Evolutionary conservation across 495 filamentous ascomycete species (phyloP), one percentile per base, ranked within the genome.

Genomic region (Emericellopsis terricola): DNA sequence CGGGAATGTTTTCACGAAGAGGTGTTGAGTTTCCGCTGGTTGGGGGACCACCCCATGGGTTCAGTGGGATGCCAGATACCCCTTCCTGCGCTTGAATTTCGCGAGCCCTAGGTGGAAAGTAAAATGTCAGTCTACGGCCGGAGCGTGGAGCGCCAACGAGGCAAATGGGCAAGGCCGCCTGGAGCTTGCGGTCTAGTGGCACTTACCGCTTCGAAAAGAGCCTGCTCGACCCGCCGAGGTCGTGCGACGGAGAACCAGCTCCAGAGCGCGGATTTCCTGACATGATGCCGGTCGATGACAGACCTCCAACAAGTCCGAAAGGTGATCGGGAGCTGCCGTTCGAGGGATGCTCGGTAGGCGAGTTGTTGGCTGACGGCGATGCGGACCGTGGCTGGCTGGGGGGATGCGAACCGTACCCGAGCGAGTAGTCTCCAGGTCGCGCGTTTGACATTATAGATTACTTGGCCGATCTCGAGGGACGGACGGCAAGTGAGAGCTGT

Each of bases 21-120:
- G 89, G 91, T 15, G 89, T 96, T 29, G 89, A 93, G 59, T 91
- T 78, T 36, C 84, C 86, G 51, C 85, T 92, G 20, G 91, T 87
- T 34, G 89, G 89, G 26, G 89, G 86, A 1, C 60, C 60, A 19
- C 84, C 87, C 89, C 91, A 96, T 18, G 86, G 73, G 51, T 80
- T 83, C 33, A 82, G 67, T 42, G 76, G 74, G 40, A 91, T 55
- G 28, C 64, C 63, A 31, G 62, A 44, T 21, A 71, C 61, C 26
- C 85, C 86, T 65, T 96, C 91, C 59, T 96, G 85, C 24, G 85
- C 85, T 60, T 96, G 91, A 41, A 96, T 94, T 51, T 97, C 89
- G 54, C 89, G 71, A 27, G 91, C 84, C 41, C 87, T 93, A 47
- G 33, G 29, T 5, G 16, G 29, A 38, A 20, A 36, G 17, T 38